Evolutionary conservation across 148 eudicot species (phyloP).

Genomic region (Diospyros lotus): DNA sequence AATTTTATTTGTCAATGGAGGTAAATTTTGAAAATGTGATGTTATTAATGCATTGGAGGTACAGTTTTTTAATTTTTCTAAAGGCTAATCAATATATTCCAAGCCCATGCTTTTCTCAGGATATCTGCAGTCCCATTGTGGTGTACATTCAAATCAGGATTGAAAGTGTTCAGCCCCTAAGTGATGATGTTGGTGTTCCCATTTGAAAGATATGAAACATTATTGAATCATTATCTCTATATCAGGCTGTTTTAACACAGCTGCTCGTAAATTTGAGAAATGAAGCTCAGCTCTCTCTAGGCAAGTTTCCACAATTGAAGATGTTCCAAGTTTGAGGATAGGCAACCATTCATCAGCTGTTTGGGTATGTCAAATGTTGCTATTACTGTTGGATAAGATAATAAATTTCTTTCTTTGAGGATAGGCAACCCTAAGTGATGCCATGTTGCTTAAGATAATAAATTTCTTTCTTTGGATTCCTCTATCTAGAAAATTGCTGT

Average conservation of each 20-base stretch:
- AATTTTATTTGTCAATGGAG: too few relatives aligned
- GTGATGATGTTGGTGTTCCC: slow-evolving; percentile 35
- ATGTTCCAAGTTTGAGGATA: slow-evolving; percentile 34
- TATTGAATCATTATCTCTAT: not conserved
- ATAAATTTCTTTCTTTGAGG: too few relatives aligned
- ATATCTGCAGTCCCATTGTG: slow-evolving; percentile 73
- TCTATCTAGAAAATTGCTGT: not conserved
- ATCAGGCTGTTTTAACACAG: slow-evolving; percentile 65
- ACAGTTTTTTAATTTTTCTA: too few relatives aligned
- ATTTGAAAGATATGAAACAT: not conserved
- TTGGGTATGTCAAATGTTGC: slow-evolving; percentile 35
- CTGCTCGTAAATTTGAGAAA: slow-evolving; percentile 64
- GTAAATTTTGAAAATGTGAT: too few relatives aligned
- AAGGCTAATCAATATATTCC: not conserved
- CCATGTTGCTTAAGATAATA: not conserved
- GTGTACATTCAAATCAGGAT: slow-evolving; percentile 70
- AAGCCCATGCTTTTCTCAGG: slow-evolving; percentile 37
- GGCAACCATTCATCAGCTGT: slow-evolving; percentile 34
- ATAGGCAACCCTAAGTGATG: not conserved
- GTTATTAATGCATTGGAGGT: too few relatives aligned
- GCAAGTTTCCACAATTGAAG: slow-evolving; percentile 49
- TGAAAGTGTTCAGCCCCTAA: slow-evolving; percentile 76
- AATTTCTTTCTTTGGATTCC: not conserved
- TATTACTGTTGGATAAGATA: not conserved
- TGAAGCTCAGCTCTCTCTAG: slow-evolving; percentile 43